phyloP scores from a whole-genome alignment of 345 rosid species.

The Linum trigynum region DNA sequence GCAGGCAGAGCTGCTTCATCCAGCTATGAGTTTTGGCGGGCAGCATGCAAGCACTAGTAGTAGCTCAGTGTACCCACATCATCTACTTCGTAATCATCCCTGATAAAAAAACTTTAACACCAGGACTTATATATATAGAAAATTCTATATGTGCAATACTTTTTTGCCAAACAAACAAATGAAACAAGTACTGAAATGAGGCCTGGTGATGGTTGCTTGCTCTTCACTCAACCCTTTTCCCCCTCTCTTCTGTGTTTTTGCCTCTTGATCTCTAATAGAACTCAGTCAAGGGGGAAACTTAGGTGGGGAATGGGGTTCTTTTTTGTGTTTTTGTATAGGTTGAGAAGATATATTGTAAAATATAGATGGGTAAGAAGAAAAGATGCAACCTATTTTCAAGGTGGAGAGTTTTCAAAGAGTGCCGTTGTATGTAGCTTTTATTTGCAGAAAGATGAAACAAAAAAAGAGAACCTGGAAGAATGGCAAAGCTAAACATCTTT shows the following conservation, averaged over 20 bases:
- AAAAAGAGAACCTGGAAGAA: too few relatives aligned
- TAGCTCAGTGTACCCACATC: slow-evolving; percentile 38
- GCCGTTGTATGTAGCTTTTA: not conserved
- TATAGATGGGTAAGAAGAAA: slow-evolving; percentile 16
- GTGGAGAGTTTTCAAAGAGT: too few relatives aligned
- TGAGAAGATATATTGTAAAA: slow-evolving; percentile 34
- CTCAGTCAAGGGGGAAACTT: slow-evolving; percentile 30
- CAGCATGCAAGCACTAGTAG: slow-evolving; percentile 59
- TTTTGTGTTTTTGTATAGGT: slow-evolving; percentile 43
- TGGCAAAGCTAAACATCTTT: not conserved
- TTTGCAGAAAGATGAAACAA: not conserved
- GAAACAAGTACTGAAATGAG: slow-evolving; percentile 29
- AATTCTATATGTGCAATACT: slow-evolving; percentile 11
- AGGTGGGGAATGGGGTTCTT: slow-evolving; percentile 12
- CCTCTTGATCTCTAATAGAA: slow-evolving; percentile 20
- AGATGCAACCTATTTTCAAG: too few relatives aligned
- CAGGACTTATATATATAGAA: slow-evolving; percentile 21
- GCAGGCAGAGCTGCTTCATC: slow-evolving; percentile 82
- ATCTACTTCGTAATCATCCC: slow-evolving; percentile 22
- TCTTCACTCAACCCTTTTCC: not conserved
- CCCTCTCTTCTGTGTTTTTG: slow-evolving; percentile 1
- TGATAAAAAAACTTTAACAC: slow-evolving; percentile 15
- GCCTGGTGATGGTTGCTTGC: slow-evolving; percentile 37
- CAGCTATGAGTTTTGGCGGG: slow-evolving; percentile 27
- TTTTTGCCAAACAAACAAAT: slow-evolving; percentile 22